phyloP scores from a whole-genome alignment of 2,329 filamentous ascomycete genomes.

The Parascedosporium putredinis region DNA sequence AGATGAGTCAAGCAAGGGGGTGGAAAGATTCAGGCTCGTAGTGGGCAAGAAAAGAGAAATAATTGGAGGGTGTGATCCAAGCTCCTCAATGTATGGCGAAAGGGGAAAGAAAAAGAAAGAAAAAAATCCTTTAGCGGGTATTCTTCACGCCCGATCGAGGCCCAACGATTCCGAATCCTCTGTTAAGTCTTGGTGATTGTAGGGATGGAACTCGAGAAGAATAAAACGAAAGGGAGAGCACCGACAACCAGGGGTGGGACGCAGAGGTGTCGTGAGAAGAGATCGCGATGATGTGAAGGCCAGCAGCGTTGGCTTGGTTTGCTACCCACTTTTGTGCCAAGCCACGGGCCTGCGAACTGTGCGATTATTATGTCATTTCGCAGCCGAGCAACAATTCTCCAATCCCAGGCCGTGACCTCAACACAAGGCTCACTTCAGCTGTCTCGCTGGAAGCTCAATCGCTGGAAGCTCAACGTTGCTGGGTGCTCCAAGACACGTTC shows the following conservation, averaged over 20 bases:
- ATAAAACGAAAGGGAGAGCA: not conserved
- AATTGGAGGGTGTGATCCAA: not conserved
- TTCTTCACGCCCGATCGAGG: not conserved
- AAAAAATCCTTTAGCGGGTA: not conserved
- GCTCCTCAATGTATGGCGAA: not conserved
- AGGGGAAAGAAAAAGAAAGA: no score
- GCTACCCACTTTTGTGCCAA: no score
- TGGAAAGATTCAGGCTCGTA: not conserved
- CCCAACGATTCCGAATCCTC: not conserved
- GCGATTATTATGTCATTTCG: constrained; percentile 7
- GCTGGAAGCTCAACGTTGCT: no score
- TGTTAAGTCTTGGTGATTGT: not conserved
- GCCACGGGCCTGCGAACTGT: not conserved
- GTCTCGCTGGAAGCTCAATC: not conserved
- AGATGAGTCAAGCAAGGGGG: not conserved
- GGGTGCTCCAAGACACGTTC: not conserved
- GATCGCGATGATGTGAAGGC: not conserved
- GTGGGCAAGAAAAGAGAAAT: not conserved
- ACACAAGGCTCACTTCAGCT: constrained; percentile 5
- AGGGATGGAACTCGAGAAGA: not conserved
- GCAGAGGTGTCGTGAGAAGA: not conserved
- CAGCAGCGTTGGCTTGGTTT: no score
- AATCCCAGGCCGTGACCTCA: constrained; percentile 3
- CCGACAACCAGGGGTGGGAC: not conserved
- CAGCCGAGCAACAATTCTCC: constrained; percentile 5